These are phyloP conservation scores for Cystofilobasidium macerans DNA, from an alignment of 768 basidiomycete genomes.

Conservation along the genomic window DNA sequence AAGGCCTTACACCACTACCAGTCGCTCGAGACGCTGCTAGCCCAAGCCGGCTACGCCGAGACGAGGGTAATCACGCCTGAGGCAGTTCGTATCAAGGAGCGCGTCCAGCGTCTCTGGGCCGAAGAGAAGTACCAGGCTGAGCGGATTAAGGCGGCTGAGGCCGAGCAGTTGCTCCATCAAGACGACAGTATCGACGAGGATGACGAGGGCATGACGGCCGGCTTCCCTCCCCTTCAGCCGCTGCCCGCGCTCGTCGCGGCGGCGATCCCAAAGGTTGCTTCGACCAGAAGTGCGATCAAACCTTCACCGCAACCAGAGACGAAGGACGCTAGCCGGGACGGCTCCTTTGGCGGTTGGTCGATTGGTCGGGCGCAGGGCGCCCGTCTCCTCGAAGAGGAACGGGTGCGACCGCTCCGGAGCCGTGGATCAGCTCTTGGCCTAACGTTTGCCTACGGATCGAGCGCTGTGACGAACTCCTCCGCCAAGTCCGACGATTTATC, in stretches of 20 bases:
- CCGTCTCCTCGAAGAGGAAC: neutral
- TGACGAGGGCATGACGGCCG: no score
- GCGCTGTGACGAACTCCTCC: neutral
- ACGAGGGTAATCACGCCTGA: constrained; percentile 11
- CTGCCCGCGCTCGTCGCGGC: no score
- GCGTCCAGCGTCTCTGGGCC: neutral
- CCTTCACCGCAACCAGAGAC: neutral
- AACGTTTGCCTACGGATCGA: neutral
- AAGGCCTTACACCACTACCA: constrained; percentile 1
- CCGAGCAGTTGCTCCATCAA: neutral
- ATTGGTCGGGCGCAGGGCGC: neutral
- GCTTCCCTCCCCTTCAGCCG: no score
- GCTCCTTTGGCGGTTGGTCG: neutral
- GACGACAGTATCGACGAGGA: neutral
- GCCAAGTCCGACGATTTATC: neutral
- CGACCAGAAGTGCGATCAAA: no score
- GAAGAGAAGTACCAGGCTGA: constrained; percentile 5
- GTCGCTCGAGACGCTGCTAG: constrained; percentile 7
- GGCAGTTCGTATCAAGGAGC: constrained; percentile 7
- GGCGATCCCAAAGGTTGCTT: no score
- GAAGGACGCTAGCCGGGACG: neutral
- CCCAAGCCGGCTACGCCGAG: constrained; percentile 6
- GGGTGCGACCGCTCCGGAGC: neutral
- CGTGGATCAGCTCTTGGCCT: neutral
- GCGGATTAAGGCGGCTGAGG: neutral